phyloP scores from a whole-genome alignment of 345 rosid species.

The Hibiscus tridactylites region DNA sequence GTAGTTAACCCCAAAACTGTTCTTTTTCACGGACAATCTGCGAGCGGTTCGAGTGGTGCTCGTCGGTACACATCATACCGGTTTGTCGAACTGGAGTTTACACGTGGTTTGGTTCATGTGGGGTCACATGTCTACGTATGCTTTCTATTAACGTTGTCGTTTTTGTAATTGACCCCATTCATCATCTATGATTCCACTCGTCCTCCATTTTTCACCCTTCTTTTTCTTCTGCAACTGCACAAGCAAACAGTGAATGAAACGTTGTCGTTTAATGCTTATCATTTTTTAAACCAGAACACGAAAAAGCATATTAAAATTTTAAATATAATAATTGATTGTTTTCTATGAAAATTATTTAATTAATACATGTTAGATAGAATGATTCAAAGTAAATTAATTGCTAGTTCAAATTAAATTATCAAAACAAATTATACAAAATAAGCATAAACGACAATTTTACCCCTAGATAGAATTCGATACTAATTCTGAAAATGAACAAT shows the following conservation, averaged over 20 bases:
- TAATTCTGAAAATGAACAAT: no score
- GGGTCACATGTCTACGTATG: slow-evolving; percentile 7
- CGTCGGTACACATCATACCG: slow-evolving; percentile 21
- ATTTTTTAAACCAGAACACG: no score
- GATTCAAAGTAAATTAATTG: no score
- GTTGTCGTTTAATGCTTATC: neutral
- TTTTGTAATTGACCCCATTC: neutral
- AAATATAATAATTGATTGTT: no score
- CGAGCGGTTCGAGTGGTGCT: slow-evolving; percentile 16
- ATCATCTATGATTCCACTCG: neutral
- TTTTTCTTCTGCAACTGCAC: neutral
- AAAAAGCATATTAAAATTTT: no score
- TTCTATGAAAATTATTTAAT: no score
- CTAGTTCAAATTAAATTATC: no score
- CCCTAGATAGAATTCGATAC: no score
- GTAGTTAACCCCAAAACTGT: neutral
- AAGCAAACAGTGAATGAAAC: neutral
- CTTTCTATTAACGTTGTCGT: neutral
- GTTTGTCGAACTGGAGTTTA: slow-evolving; percentile 5
- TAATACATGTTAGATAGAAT: no score
- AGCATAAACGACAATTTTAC: no score
- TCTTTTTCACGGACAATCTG: neutral
- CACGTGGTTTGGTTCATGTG: slow-evolving; percentile 21
- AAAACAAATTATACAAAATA: no score
- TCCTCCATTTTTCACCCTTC: neutral